Conservation (phyloP, 495 filamentous ascomycete species). For the Pyronema omphalodes region DNA sequence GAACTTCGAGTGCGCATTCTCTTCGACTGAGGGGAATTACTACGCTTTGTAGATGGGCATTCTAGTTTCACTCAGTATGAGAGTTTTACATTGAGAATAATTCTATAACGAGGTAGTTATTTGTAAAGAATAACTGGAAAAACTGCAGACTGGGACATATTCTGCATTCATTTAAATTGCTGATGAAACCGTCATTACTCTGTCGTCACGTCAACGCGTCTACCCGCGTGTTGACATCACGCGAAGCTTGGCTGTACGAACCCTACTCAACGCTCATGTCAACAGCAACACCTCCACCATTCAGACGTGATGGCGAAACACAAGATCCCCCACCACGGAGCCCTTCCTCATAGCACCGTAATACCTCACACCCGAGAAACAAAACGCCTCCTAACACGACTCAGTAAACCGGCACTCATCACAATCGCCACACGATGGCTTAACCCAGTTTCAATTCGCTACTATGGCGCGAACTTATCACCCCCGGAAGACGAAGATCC, state of each 20-base stretch:
- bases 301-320: conserved; percentile 5
- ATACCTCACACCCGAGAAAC: conserved; percentile 31
- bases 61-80: neutral
- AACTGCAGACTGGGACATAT: neutral
- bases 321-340: conserved; percentile 4
- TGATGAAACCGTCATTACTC: neutral
- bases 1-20: too few species aligned
- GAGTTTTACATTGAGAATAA: neutral
- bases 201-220: neutral
- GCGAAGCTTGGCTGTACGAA: neutral
- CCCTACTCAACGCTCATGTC: too few species aligned
- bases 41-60: too few species aligned
- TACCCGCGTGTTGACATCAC: neutral
- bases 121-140: neutral
- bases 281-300: too few species aligned
- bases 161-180: too few species aligned
- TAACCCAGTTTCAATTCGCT: conserved; percentile 37
- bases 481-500: conserved; percentile 29
- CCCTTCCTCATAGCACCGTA: conserved; percentile 9
- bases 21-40: too few species aligned
- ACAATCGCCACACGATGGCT: conserved; percentile 58
- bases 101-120: neutral
- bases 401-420: conserved; percentile 52
- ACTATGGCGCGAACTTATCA: conserved; percentile 37
- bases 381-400: conserved; percentile 42